Conservation (phyloP, 768 basidiomycete species). For the Russula compacta region DNA sequence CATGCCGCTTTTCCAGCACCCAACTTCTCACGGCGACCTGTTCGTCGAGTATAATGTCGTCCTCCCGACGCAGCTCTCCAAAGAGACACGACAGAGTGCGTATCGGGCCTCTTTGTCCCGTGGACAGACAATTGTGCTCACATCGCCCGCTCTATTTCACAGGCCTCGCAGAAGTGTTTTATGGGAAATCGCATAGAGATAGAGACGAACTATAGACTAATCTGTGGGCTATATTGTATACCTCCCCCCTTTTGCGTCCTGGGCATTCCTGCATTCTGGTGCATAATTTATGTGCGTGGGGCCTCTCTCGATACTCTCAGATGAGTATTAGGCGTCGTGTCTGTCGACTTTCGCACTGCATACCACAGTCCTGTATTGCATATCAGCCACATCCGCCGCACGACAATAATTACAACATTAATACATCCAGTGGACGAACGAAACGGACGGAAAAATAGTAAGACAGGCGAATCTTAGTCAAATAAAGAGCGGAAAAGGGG, state of each 20-base stretch:
- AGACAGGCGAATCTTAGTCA: conserved; percentile 4
- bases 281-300: background rate
- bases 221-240: conserved; percentile 12
- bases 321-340: background rate
- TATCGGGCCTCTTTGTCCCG: conserved; percentile 11
- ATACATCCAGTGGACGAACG: conserved; percentile 21
- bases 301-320: background rate
- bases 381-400: conserved; percentile 13
- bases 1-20: conserved; percentile 61
- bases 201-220: conserved; percentile 19
- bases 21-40: conserved; percentile 60
- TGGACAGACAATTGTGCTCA: background rate
- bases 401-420: conserved; percentile 20
- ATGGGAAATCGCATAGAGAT: conserved; percentile 18
- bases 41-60: conserved; percentile 93
- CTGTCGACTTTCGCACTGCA: background rate
- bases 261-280: background rate
- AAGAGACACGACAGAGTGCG: conserved; percentile 70
- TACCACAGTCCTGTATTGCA: conserved; percentile 18
- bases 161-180: conserved; percentile 20
- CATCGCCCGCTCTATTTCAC: background rate
- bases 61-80: conserved; percentile 63
- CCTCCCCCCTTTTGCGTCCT: background rate
- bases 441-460: conserved; percentile 7
- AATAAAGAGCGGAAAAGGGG: conserved; percentile 9